Conservation (phyloP, 225 moss, liverwort and hornwort species). For the Ulota crispa region DNA sequence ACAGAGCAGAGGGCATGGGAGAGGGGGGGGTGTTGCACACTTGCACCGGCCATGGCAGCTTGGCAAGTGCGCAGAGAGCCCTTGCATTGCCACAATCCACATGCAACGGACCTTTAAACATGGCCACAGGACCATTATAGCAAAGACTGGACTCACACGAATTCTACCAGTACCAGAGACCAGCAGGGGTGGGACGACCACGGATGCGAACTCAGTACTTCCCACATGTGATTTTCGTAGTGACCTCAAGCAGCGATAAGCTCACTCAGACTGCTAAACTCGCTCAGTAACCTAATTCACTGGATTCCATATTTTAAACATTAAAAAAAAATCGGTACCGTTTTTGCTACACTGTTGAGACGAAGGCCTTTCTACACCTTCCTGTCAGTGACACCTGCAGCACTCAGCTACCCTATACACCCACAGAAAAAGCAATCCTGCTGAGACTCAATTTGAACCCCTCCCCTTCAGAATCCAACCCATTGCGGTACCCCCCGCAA, state of each 20-base stretch:
- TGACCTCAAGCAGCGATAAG: no score
- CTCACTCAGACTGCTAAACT: no score
- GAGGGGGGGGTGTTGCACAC: not conserved
- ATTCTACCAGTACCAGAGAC: not conserved
- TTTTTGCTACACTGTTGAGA: not conserved
- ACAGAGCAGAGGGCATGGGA: conserved; percentile 29
- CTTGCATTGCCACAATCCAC: conserved; percentile 6
- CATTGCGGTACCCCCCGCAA: not conserved
- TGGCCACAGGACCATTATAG: not conserved
- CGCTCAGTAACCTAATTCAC: no score
- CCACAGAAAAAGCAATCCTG: not conserved
- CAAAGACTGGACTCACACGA: conserved; percentile 21
- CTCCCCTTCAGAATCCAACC: not conserved
- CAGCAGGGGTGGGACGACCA: not conserved
- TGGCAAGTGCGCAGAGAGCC: conserved; percentile 2
- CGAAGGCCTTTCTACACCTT: not conserved
- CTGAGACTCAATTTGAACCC: not conserved
- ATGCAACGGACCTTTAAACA: conserved; percentile 18
- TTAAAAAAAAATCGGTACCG: no score
- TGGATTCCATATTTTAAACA: no score
- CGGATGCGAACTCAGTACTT: no score
- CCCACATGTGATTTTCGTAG: no score
- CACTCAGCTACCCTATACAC: not conserved
- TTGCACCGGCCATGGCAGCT: conserved; percentile 26
- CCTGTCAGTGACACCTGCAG: not conserved